phyloP scores from a whole-genome alignment of 1,284 basidiomycete genomes.

The Mycena sp. region DNA sequence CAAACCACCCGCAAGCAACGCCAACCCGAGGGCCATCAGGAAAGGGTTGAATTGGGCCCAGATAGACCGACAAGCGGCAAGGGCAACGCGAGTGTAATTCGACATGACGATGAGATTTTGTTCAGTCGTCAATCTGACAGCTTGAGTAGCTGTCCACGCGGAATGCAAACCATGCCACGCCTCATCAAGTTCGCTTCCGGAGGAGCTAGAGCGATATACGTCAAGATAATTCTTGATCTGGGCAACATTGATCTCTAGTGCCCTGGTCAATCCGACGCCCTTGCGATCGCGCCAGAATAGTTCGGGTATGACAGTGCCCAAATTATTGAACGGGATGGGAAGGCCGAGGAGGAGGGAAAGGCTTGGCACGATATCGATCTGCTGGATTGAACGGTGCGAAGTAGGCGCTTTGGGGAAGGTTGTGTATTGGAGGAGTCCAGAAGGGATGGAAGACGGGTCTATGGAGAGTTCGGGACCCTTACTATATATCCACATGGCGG shows the following conservation, averaged over 20 bases:
- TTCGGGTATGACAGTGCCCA: slow-evolving; percentile 93
- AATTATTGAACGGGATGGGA: slow-evolving; percentile 95
- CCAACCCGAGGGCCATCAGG: slow-evolving; percentile 78
- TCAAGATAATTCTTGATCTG: slow-evolving; percentile 86
- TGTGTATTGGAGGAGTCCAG: slow-evolving; percentile 58
- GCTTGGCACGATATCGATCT: slow-evolving; percentile 95
- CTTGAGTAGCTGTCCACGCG: slow-evolving; percentile 54
- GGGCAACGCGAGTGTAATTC: slow-evolving; percentile 70
- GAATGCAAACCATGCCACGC: slow-evolving; percentile 63
- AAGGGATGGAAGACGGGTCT: slow-evolving; percentile 49
- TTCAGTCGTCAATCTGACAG: slow-evolving; percentile 34
- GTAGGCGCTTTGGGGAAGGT: slow-evolving; percentile 69
- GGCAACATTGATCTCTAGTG: slow-evolving; percentile 76
- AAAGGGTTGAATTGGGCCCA: slow-evolving; percentile 95
- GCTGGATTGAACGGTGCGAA: slow-evolving; percentile 80
- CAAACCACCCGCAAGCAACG: slow-evolving; percentile 57
- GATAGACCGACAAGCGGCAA: slow-evolving; percentile 80
- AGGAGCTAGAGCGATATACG: slow-evolving; percentile 75
- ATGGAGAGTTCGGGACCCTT: slow-evolving; percentile 61
- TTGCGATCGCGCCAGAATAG: slow-evolving; percentile 69
- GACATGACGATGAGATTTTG: slow-evolving; percentile 52
- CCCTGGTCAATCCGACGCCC: slow-evolving; percentile 51
- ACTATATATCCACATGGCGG: slow-evolving; percentile 94
- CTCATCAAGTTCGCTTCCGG: slow-evolving; percentile 77
- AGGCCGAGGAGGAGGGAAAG: slow-evolving; percentile 92